Conservation (phyloP, 23 red algal species). For the Gracilariopsis chorda region DNA sequence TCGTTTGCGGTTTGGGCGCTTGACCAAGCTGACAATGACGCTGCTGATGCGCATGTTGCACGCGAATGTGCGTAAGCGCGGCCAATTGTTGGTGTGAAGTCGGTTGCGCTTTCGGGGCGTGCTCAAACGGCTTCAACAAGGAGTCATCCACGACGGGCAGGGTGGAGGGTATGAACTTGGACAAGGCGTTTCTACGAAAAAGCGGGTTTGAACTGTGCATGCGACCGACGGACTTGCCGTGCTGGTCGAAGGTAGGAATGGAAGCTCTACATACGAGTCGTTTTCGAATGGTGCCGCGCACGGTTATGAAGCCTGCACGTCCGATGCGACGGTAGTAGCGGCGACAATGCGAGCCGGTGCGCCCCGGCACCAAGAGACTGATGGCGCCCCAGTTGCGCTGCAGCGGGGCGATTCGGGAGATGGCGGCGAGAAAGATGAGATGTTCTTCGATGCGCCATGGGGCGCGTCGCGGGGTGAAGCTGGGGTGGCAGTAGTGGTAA, state of each 20-base stretch:
- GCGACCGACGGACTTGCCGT: not conserved
- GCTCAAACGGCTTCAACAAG: not conserved
- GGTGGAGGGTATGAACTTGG: not conserved
- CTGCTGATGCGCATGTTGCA: not conserved
- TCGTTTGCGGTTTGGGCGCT: no score
- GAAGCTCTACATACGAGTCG: no score
- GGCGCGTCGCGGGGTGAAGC: not conserved
- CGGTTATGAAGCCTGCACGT: no score
- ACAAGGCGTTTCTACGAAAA: not conserved
- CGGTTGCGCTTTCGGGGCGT: not conserved
- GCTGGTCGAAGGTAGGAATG: not conserved
- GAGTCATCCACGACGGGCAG: not conserved
- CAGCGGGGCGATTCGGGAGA: no score
- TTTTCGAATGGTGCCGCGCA: no score
- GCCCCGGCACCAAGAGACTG: not conserved
- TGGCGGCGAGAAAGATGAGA: not conserved
- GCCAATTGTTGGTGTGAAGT: not conserved
- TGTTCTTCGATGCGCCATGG: not conserved
- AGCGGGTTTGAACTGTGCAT: no score
- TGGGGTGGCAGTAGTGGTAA: not conserved
- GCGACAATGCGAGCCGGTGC: no score
- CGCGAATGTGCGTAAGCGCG: not conserved
- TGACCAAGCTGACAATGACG: no score
- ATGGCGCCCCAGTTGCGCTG: not conserved
- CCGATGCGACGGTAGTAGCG: no score